Percentiles rank a stretch among this genome's conserved stretches.
Evolutionary conservation across 202 grass and related monocot genomes (phyloP).

Genomic region (Zizania palustris): DNA sequence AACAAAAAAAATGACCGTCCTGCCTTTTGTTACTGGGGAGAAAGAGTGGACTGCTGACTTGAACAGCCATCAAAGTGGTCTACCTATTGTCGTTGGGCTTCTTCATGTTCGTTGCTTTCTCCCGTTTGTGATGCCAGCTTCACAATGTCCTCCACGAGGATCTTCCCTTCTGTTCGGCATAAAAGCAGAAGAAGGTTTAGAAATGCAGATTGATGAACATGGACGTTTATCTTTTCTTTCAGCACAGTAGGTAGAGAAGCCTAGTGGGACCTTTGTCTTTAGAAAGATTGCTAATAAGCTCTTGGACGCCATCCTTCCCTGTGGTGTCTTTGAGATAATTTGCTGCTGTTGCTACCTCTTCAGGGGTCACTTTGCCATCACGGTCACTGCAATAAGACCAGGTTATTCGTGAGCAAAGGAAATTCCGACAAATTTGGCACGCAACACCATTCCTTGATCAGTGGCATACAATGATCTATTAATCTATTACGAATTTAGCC

Average conservation of each 20-base stretch:
- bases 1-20: constrained; percentile 30
- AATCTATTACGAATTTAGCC: neutral
- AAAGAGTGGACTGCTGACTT: constrained; percentile 8
- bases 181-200: constrained; percentile 20
- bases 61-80: constrained; percentile 19
- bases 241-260: neutral
- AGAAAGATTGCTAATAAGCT: constrained; percentile 89
- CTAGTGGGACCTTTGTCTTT: constrained; percentile 68
- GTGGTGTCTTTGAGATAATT: constrained; percentile 82
- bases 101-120: constrained; percentile 50
- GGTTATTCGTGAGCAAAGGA: constrained; percentile 12
- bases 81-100: constrained; percentile 34
- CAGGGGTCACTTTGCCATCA: constrained; percentile 92
- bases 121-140: constrained; percentile 68
- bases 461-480: neutral
- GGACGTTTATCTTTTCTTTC: neutral
- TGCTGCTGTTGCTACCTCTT: constrained; percentile 90
- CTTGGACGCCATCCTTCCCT: constrained; percentile 73
- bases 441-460: neutral
- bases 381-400: constrained; percentile 56
- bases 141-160: constrained; percentile 90
- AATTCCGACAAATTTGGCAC: neutral
- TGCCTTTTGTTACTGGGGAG: constrained; percentile 12
- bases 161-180: constrained; percentile 69
- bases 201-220: neutral